Conservation (phyloP, 768 basidiomycete genomes). For the Russula sp. region DNA sequence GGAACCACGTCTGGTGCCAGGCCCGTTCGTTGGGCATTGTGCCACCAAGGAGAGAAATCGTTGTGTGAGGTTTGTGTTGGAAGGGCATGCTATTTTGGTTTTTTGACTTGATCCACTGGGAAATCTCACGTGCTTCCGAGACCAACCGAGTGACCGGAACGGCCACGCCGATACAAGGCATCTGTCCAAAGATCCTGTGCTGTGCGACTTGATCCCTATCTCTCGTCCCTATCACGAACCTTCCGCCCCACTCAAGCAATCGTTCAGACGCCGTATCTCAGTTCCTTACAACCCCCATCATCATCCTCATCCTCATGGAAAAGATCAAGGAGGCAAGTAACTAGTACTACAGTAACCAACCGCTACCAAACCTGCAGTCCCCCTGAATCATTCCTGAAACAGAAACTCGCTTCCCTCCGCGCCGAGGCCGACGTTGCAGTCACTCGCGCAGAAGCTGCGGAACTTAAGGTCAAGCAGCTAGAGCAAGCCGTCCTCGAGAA, state of each 20-base stretch:
- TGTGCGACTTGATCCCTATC: neutral
- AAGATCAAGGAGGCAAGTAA: conserved; percentile 21
- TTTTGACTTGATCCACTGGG: no score
- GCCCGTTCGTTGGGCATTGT: no score
- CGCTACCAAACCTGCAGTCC: no score
- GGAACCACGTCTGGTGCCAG: no score
- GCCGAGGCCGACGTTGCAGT: conserved; percentile 17
- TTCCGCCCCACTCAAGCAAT: neutral
- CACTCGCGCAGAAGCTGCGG: conserved; percentile 15
- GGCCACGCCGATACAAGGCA: neutral
- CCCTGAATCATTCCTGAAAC: neutral
- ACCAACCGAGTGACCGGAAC: neutral
- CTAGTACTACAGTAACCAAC: neutral
- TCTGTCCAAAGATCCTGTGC: neutral
- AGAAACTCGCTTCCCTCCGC: conserved; percentile 25
- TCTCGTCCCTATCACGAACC: conserved; percentile 4
- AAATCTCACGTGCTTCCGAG: neutral
- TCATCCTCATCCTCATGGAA: conserved; percentile 9
- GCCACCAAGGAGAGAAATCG: no score
- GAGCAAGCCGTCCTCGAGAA: conserved; percentile 24
- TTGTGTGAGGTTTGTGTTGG: no score
- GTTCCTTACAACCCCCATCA: neutral
- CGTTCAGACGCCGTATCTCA: neutral
- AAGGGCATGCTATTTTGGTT: no score
- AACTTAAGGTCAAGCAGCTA: conserved; percentile 16